These are phyloP conservation scores for Colletotrichum lini DNA, from an alignment of 2,329 filamentous ascomycete genomes.

Conservation along the genomic window DNA sequence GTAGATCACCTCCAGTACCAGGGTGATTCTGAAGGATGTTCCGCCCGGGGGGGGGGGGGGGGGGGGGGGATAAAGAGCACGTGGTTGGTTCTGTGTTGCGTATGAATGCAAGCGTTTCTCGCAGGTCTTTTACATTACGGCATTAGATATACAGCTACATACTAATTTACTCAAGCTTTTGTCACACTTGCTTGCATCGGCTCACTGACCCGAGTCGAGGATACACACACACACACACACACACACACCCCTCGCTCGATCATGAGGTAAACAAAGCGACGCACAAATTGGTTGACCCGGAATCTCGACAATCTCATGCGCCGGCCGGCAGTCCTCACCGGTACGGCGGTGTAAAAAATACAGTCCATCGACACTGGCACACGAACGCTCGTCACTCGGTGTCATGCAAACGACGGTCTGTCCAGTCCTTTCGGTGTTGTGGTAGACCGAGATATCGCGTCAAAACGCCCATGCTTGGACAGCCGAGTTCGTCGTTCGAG, in stretches of 20 bases:
- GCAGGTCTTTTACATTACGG: not conserved
- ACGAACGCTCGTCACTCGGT: not conserved
- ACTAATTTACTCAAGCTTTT: not conserved
- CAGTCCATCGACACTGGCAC: not conserved
- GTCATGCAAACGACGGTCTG: not conserved
- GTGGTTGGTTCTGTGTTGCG: no score
- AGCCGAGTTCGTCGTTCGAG: not conserved
- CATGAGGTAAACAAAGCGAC: not conserved
- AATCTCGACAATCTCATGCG: not conserved
- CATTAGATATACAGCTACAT: constrained; percentile 25
- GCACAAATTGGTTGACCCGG: not conserved
- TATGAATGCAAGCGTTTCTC: not conserved
- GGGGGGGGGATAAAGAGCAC: no score
- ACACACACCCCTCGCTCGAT: not conserved
- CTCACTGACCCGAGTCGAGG: not conserved
- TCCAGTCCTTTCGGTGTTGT: not conserved
- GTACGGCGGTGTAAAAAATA: not conserved
- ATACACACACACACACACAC: no score
- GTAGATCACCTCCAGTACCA: no score
- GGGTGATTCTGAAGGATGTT: no score
- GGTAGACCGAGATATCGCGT: not conserved
- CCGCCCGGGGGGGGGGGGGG: no score
- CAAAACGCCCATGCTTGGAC: not conserved
- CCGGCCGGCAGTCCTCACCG: not conserved
- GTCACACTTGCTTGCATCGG: not conserved